Conservation (phyloP, 139 green algal genomes). For the Picocystis salinarum region DNA sequence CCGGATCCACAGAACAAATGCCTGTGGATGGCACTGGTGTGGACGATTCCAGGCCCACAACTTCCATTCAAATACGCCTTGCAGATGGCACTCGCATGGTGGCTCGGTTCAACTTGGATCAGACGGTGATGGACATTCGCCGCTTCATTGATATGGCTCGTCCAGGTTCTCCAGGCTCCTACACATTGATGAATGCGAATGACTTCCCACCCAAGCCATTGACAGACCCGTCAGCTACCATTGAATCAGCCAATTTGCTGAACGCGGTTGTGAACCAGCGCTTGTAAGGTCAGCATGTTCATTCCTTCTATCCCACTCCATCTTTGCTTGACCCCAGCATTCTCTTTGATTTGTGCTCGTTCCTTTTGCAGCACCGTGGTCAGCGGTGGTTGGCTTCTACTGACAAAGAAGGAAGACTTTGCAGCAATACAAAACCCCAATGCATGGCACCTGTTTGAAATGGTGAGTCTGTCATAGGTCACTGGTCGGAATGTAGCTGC, state of each 20-base stretch:
- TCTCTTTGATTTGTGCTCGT: too few relatives aligned
- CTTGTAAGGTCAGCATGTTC: too few relatives aligned
- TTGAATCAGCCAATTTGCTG: slow-evolving; percentile 52
- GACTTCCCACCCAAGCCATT: slow-evolving; percentile 46
- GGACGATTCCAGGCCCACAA: slow-evolving; percentile 45
- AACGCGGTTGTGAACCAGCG: slow-evolving; percentile 73
- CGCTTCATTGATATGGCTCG: slow-evolving; percentile 22
- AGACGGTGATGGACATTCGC: slow-evolving; percentile 61
- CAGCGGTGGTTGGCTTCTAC: too few relatives aligned
- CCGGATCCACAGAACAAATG: background rate
- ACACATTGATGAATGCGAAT: slow-evolving; percentile 40
- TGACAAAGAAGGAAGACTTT: too few relatives aligned
- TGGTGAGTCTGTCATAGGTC: too few relatives aligned
- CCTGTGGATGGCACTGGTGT: slow-evolving; percentile 45
- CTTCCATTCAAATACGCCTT: slow-evolving; percentile 66
- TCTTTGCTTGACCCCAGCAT: too few relatives aligned
- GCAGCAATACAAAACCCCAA: too few relatives aligned
- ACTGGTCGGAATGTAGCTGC: too few relatives aligned
- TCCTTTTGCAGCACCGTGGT: too few relatives aligned
- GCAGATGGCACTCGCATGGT: slow-evolving; percentile 54
- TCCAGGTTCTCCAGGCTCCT: slow-evolving; percentile 8
- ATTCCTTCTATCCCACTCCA: too few relatives aligned
- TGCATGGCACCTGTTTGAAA: too few relatives aligned
- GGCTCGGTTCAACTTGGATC: slow-evolving; percentile 60
- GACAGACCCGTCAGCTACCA: slow-evolving; percentile 35